Percentiles rank a stretch among this genome's conserved stretches.
phyloP scores from a whole-genome alignment of 2,329 filamentous ascomycete species.

The Paraphaeosphaeria minitans region DNA sequence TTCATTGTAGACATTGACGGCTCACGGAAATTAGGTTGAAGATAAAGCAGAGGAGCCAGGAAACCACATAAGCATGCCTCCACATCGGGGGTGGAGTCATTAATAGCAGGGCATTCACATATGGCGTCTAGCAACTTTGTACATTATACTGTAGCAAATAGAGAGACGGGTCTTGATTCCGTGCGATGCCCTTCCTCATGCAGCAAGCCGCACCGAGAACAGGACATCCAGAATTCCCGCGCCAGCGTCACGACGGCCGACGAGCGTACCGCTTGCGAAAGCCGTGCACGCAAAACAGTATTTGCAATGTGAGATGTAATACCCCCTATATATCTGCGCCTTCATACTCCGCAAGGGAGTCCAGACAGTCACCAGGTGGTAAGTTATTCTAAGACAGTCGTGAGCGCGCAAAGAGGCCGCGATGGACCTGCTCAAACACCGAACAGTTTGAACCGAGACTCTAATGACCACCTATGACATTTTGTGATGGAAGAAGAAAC shows the following conservation, averaged over 20 bases:
- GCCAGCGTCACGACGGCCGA: background rate
- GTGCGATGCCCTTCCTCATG: background rate
- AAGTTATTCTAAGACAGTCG: slow-evolving; percentile 85
- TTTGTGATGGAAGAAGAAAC: slow-evolving; percentile 60
- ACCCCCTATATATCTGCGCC: slow-evolving; percentile 51
- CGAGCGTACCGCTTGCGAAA: background rate
- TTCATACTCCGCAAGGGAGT: slow-evolving; percentile 56
- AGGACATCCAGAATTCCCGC: background rate
- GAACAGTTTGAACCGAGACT: slow-evolving; percentile 94
- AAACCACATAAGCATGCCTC: slow-evolving; percentile 8
- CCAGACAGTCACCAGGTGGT: slow-evolving; percentile 61
- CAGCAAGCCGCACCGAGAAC: background rate
- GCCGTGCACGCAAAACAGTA: background rate
- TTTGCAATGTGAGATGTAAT: slow-evolving; percentile 35
- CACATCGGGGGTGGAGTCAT: background rate
- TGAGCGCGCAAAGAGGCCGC: slow-evolving; percentile 93
- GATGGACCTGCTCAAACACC: slow-evolving; percentile 88
- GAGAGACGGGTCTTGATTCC: background rate
- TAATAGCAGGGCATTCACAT: background rate
- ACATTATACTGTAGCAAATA: background rate
- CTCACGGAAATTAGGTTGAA: slow-evolving; percentile 63
- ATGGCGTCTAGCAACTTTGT: background rate
- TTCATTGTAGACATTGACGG: background rate
- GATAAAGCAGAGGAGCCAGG: slow-evolving; percentile 73
- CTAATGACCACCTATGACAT: slow-evolving; percentile 93